Conservation (phyloP, 257 asterid species). For the Knoxia roxburghii region DNA sequence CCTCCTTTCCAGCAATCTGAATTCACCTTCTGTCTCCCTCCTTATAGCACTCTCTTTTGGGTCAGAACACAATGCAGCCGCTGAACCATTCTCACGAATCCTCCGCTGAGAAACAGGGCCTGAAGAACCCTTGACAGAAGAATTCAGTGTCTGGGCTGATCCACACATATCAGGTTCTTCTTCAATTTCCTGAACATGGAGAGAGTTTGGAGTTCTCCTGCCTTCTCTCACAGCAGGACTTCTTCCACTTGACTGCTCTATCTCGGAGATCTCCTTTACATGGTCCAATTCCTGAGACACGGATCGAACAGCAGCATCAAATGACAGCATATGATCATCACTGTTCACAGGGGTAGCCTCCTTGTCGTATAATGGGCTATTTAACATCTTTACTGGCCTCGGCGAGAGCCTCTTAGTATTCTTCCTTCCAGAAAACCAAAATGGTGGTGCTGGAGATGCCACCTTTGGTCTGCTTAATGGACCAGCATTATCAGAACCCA, state of each 20-base stretch:
- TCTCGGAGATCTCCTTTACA: conserved; percentile 58
- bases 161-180: conserved; percentile 49
- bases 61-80: conserved; percentile 45
- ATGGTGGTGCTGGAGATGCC: conserved; percentile 75
- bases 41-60: conserved; percentile 87
- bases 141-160: conserved; percentile 19
- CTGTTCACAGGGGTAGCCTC: conserved; percentile 44
- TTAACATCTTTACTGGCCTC: conserved; percentile 45
- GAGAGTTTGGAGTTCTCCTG: conserved; percentile 26
- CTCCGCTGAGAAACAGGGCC: conserved; percentile 25
- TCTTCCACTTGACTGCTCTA: conserved; percentile 39
- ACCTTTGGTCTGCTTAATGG: conserved; percentile 48
- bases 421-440: conserved; percentile 75
- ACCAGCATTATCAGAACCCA: conserved; percentile 60
- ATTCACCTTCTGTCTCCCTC: conserved; percentile 96
- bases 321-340: conserved; percentile 61
- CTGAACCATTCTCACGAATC: conserved; percentile 39
- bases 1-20: conserved; percentile 83
- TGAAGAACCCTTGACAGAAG: conserved; percentile 23
- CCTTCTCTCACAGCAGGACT: conserved; percentile 25
- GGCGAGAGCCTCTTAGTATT: conserved; percentile 65
- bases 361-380: conserved; percentile 61
- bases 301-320: conserved; percentile 84
- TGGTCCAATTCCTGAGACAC: conserved; percentile 80
- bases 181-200: conserved; percentile 49